Percentiles rank a stretch among this genome's conserved stretches.
These are phyloP conservation scores for Backusella australiensis DNA, from an alignment of 192 early-diverging fungal genomes.

Conservation along the genomic window DNA sequence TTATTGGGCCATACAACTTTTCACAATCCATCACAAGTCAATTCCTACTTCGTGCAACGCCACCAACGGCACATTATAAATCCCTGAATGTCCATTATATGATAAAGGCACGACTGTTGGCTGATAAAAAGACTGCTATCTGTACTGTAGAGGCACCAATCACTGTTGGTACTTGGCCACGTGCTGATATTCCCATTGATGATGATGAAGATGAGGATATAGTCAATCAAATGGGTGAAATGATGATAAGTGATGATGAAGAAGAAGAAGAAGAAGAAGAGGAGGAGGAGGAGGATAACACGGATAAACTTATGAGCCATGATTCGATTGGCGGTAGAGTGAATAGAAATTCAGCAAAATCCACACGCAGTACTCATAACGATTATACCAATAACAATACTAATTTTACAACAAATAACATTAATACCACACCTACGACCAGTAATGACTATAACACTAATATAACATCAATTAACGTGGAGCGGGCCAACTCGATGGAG, in stretches of 20 bases:
- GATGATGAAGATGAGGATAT: conserved; percentile 36
- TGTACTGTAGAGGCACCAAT: conserved; percentile 29
- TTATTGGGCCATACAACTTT: conserved; percentile 28
- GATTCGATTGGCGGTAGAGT: not conserved
- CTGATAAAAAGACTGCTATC: conserved; percentile 1
- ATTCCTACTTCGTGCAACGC: conserved; percentile 23
- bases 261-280: not conserved
- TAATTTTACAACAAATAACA: not conserved
- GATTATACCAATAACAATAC: not conserved
- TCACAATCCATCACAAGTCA: conserved; percentile 25
- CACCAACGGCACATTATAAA: conserved; percentile 20
- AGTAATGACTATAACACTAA: not conserved
- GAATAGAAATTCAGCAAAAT: not conserved
- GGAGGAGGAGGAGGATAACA: not conserved
- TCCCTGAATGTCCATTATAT: conserved; percentile 25
- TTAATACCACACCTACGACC: not conserved
- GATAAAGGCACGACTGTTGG: conserved; percentile 12
- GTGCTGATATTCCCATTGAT: conserved; percentile 38
- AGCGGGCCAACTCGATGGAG: not conserved
- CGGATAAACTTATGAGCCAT: not conserved
- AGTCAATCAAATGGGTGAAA: not conserved
- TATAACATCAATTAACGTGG: not conserved
- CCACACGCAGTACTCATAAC: not conserved
- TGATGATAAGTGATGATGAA: not conserved
- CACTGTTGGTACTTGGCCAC: conserved; percentile 37